These are phyloP conservation scores for Pythium biforme DNA, from an alignment of 352 stramenopile genomes.

Conservation along the genomic window DNA sequence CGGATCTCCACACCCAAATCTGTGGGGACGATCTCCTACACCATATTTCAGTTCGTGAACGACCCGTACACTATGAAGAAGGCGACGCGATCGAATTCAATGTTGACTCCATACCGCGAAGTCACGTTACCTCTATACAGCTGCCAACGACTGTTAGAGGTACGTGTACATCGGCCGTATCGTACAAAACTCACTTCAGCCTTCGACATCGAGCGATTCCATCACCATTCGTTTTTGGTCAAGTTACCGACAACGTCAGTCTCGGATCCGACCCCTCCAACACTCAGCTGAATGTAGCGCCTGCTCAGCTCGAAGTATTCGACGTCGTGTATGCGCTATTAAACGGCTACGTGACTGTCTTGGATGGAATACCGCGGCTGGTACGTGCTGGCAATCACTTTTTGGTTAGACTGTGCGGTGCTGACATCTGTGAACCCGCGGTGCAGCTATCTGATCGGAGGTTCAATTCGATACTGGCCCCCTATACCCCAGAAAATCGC, in stretches of 20 bases:
- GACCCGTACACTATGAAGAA: background rate
- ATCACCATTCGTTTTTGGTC: conserved; percentile 21
- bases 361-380: conserved; percentile 42
- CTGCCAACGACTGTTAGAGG: background rate
- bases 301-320: conserved; percentile 38
- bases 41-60: background rate
- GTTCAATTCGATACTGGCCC: conserved; percentile 18
- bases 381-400: conserved; percentile 19
- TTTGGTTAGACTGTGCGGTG: background rate
- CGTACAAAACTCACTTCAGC: conserved; percentile 34
- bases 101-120: background rate
- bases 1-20: conserved; percentile 33
- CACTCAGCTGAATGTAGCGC: conserved; percentile 14
- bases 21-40: conserved; percentile 24
- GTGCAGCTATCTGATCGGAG: conserved; percentile 17
- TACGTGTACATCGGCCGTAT: conserved; percentile 3
- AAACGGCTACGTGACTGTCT: conserved; percentile 39
- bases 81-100: background rate
- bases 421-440: background rate
- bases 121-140: background rate
- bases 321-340: conserved; percentile 43
- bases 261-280: background rate
- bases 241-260: conserved; percentile 17
- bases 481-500: conserved; percentile 26
- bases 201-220: conserved; percentile 22